phyloP scores from a whole-genome alignment of 768 basidiomycete species.

The Naganishia vishniacii region DNA sequence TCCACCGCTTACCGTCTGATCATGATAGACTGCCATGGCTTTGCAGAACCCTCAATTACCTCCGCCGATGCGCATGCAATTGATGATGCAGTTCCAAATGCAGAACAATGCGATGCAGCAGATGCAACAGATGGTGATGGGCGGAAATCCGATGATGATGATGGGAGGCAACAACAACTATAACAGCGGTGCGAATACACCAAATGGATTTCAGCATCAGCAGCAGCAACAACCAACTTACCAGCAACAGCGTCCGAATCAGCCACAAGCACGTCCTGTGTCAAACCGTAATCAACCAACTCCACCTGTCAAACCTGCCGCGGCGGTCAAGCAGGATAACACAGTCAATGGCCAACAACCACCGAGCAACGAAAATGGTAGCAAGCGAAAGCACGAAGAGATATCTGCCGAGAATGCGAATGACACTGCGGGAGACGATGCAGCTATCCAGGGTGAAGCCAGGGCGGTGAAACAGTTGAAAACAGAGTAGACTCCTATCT shows the following conservation, averaged over 20 bases:
- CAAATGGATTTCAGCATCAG: conserved; percentile 31
- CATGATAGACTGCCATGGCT: conserved; percentile 70
- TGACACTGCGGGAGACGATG: not conserved
- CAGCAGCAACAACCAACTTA: conserved; percentile 21
- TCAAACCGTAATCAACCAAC: not conserved
- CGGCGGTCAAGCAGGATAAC: not conserved
- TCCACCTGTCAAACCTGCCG: not conserved
- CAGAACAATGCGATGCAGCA: conserved; percentile 72
- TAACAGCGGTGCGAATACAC: conserved; percentile 30
- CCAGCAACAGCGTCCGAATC: too few species aligned
- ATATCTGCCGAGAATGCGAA: not conserved
- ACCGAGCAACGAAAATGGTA: not conserved
- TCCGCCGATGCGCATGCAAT: conserved; percentile 65
- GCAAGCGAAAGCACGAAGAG: conserved; percentile 14
- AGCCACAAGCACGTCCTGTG: conserved; percentile 16
- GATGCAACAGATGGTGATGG: conserved; percentile 67
- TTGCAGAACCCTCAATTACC: conserved; percentile 74
- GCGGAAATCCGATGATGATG: conserved; percentile 42
- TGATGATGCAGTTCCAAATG: conserved; percentile 76
- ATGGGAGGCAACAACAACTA: conserved; percentile 29
- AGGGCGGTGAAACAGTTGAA: conserved; percentile 9
- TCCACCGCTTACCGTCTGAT: not conserved
- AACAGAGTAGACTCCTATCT: not conserved
- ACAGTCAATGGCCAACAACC: not conserved
- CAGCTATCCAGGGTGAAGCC: not conserved